These are phyloP conservation scores for Solanum etuberosum DNA, from an alignment of 257 asterid species.

Conservation along the genomic window DNA sequence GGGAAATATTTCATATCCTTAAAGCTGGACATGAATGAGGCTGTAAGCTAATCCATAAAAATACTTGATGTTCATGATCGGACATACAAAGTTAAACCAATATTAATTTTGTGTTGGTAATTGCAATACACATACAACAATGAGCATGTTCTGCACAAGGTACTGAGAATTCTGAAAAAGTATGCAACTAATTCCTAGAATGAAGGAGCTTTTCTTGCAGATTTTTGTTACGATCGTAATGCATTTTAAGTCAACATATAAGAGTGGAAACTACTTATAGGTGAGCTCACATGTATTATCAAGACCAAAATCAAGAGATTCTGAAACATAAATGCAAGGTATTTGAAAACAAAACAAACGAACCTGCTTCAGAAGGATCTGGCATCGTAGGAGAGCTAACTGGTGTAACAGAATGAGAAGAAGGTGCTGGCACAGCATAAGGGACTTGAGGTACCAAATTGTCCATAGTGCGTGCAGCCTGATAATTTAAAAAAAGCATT, in stretches of 20 bases:
- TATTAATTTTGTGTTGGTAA: not conserved
- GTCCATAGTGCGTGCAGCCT: not conserved
- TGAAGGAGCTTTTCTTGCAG: not conserved
- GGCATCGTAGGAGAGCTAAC: not conserved
- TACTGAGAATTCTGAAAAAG: not conserved
- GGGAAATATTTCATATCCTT: not conserved
- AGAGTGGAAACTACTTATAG: not conserved
- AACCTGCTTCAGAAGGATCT: not conserved
- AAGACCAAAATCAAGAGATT: not conserved
- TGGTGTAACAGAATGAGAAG: not conserved
- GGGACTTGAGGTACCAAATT: not conserved
- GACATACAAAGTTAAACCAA: not conserved
- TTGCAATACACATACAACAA: not conserved
- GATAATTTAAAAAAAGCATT: not conserved
- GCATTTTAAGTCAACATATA: not conserved
- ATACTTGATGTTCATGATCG: not conserved
- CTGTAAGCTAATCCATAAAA: not conserved
- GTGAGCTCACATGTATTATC: not conserved
- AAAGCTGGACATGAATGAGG: not conserved
- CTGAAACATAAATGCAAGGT: not conserved
- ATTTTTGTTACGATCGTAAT: not conserved
- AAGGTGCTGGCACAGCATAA: not conserved
- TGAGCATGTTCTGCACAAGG: not conserved
- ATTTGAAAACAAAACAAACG: not conserved
- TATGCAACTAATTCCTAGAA: not conserved